A percentile compares a stretch with the other conserved stretches of the same genome.
Evolutionary conservation across 768 basidiomycete species (phyloP).

Genomic region (Phylloporus scabripes): DNA sequence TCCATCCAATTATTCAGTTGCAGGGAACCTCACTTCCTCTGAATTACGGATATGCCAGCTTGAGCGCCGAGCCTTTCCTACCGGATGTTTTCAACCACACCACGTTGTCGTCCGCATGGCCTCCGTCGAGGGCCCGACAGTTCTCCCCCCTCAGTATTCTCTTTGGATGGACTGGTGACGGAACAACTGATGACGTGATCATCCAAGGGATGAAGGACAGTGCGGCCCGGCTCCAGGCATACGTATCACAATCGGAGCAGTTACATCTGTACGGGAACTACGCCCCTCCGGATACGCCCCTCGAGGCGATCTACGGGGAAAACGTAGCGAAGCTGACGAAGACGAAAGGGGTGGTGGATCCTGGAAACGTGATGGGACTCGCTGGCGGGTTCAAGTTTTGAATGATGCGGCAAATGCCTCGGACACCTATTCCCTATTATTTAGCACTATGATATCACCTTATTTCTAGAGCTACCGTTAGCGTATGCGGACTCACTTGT

Average conservation of each 20-base stretch:
- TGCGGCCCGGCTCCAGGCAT: constrained; percentile 35
- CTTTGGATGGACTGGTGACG: constrained; percentile 39
- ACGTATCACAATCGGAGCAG: constrained; percentile 39
- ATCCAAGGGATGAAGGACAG: constrained; percentile 36
- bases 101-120: constrained; percentile 41
- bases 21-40: constrained; percentile 38
- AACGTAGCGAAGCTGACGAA: constrained; percentile 38
- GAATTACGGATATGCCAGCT: constrained; percentile 37
- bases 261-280: constrained; percentile 56
- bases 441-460: background rate
- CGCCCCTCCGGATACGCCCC: constrained; percentile 46
- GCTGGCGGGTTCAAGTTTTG: constrained; percentile 61
- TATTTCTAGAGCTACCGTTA: background rate
- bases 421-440: constrained; percentile 6
- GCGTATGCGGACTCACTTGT: background rate
- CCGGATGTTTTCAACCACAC: constrained; percentile 37
- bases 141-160: constrained; percentile 45
- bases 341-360: constrained; percentile 47
- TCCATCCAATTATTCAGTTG: constrained; percentile 25
- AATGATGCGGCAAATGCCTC: constrained; percentile 1
- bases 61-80: constrained; percentile 50
- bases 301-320: constrained; percentile 45
- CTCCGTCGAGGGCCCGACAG: constrained; percentile 34
- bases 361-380: constrained; percentile 55
- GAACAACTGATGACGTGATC: constrained; percentile 36